Base-by-base conservation (phyloP, 2,329 filamentous ascomycete genomes). In the Cytospora paraplurivora region DNA sequence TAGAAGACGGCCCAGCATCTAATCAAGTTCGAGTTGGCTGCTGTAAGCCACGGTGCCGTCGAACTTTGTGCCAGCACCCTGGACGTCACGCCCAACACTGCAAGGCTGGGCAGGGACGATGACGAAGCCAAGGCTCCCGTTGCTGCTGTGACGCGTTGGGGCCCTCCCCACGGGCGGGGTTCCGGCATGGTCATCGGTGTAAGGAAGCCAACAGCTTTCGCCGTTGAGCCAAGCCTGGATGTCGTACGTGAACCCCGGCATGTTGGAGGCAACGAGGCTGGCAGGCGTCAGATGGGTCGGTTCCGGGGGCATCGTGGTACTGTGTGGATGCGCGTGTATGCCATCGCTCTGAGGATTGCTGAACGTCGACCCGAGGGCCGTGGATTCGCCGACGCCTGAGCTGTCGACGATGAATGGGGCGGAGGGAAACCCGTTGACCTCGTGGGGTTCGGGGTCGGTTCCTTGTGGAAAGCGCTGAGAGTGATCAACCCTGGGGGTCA, bases 201-300 rank as follows among this genome's bases (percentile, higher is more conserved):
- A 34, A 12, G 49, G 19, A 12, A 41, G 59, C 38, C 44, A 37
- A 38, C 50, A 61, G 33, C 3, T n/a, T 1, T 61, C 59, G 51
- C 59, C 59, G 10, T 55, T 37, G 59, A 61, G 7, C 59, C 59
- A 61, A 15, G 51, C 51, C 7, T 32, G 38, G 1, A 61, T 49
- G 52, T 55, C 51, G 12, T 17, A n/a, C 33, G 15, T 15, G n/a
- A 49, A n/a, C 7, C 13, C n/a, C 10, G 59, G 19, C 8, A 17
- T 38, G 38, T 4, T 49, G 38, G 35, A 6, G 5, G n/a, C 38
- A 7, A 34, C 6, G 19, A 61, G 51, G 13, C 47, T 61, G 13
- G 51, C 38, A 13, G 7, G 13, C 10, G 51, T 61, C 10, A 55
- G 49, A 12, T 38, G 59, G 21, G n/a, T 17, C 7, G 32, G 41